These are phyloP conservation scores for Avena sativa DNA, from an alignment of 176 grass and related monocot species.

Conservation along the genomic window DNA sequence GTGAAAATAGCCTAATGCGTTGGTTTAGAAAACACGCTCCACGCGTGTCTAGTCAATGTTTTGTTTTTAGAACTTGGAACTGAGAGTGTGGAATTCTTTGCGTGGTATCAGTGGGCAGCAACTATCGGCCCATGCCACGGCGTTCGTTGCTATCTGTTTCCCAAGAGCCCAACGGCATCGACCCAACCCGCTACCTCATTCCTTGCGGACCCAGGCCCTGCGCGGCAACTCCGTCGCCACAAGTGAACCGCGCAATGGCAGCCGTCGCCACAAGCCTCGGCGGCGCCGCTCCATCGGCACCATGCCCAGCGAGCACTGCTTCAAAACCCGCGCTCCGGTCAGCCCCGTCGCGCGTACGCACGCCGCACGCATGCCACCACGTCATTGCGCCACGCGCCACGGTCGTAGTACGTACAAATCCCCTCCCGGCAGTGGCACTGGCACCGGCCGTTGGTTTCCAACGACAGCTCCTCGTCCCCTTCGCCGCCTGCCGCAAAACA, in stretches of 20 bases:
- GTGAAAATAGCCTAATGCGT: no score
- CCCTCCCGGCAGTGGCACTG: neutral
- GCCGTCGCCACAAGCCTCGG: neutral
- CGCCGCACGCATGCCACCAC: neutral
- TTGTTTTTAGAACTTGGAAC: no score
- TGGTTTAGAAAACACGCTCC: no score
- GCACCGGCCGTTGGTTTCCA: neutral
- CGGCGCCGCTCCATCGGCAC: neutral
- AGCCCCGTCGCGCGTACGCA: no score
- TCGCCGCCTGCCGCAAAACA: constrained; percentile 5
- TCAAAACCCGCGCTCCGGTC: neutral
- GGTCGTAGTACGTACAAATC: neutral
- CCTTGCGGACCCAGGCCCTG: neutral
- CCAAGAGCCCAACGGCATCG: neutral
- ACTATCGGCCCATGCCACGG: neutral
- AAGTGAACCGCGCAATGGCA: neutral
- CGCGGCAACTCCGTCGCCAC: neutral
- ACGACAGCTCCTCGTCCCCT: constrained; percentile 13
- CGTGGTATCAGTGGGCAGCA: no score
- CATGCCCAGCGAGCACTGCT: neutral
- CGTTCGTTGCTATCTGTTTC: neutral
- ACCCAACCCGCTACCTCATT: neutral
- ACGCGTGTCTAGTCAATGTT: no score
- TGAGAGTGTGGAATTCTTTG: no score
- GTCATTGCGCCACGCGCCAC: neutral